These are phyloP conservation scores for Pseudogymnoascus sp. DNA, from an alignment of 2,329 filamentous ascomycete genomes.

Conservation along the genomic window DNA sequence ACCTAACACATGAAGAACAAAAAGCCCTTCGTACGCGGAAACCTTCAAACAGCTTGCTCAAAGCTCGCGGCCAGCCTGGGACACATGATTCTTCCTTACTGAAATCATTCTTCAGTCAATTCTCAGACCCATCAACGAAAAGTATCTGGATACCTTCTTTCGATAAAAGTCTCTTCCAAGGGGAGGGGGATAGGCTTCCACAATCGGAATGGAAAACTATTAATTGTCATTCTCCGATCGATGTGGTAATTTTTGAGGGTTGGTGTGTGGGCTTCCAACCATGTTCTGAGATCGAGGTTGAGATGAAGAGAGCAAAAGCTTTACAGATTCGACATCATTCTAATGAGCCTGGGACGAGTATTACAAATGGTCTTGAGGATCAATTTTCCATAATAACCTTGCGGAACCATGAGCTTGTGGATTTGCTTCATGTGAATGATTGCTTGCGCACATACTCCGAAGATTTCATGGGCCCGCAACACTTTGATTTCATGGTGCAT, in stretches of 20 bases:
- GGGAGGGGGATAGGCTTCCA: slow-evolving; percentile 55
- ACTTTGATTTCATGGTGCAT: slow-evolving; percentile 56
- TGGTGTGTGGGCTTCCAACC: slow-evolving; percentile 66
- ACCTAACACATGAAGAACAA: slow-evolving; percentile 66
- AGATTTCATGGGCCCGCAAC: slow-evolving; percentile 46
- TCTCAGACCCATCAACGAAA: not conserved
- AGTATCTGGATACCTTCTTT: slow-evolving; percentile 47
- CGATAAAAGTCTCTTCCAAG: slow-evolving; percentile 57
- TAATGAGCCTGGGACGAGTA: not conserved
- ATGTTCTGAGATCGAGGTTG: slow-evolving; percentile 39
- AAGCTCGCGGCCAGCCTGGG: slow-evolving; percentile 75
- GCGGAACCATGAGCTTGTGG: slow-evolving; percentile 44
- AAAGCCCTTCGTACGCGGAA: slow-evolving; percentile 54
- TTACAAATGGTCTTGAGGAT: not conserved
- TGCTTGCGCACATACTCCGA: slow-evolving; percentile 44
- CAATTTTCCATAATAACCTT: slow-evolving; percentile 32
- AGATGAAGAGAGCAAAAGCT: slow-evolving; percentile 37
- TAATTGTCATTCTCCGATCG: slow-evolving; percentile 25
- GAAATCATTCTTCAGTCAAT: slow-evolving; percentile 12
- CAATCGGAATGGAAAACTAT: slow-evolving; percentile 43
- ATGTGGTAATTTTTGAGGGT: slow-evolving; percentile 61
- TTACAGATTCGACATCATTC: slow-evolving; percentile 28
- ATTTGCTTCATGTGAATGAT: slow-evolving; percentile 53
- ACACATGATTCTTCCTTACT: slow-evolving; percentile 27
- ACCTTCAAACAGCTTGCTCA: slow-evolving; percentile 65